These are phyloP conservation scores for Babesia microti DNA, from an alignment of 169 alveolate species.

Conservation along the genomic window DNA sequence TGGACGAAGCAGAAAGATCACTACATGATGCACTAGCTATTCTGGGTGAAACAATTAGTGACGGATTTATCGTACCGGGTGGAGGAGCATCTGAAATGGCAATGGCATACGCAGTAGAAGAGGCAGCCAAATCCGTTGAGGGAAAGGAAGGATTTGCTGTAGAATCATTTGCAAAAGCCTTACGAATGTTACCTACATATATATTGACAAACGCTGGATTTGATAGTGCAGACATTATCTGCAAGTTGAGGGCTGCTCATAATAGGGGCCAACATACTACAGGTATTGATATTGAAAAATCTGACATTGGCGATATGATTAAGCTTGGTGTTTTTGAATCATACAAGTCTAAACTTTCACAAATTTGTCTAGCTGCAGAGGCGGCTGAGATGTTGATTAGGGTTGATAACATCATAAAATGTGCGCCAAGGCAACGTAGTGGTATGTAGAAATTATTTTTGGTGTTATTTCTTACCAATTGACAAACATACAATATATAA, in stretches of 20 bases:
- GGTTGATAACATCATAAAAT: slow-evolving; percentile 94
- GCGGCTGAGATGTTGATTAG: slow-evolving; percentile 98
- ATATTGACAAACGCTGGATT: slow-evolving; percentile 95
- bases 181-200: slow-evolving; percentile 92
- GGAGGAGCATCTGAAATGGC: slow-evolving; percentile 97
- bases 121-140: slow-evolving; percentile 80
- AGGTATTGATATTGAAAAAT: slow-evolving; percentile 86
- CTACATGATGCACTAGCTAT: slow-evolving; percentile 99
- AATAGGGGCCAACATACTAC: slow-evolving; percentile 76
- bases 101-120: slow-evolving; percentile 95
- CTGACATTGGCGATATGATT: slow-evolving; percentile 86
- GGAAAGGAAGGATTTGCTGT: slow-evolving; percentile 95
- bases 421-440: slow-evolving; percentile 93
- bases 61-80: slow-evolving; percentile 87
- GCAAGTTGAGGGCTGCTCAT: slow-evolving; percentile 90
- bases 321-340: slow-evolving; percentile 92
- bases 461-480: too few species aligned
- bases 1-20: slow-evolving; percentile 98
- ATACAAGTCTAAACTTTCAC: slow-evolving; percentile 89
- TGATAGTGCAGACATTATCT: slow-evolving; percentile 94
- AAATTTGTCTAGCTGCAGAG: slow-evolving; percentile 93
- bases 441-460: slow-evolving; percentile 38
- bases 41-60: slow-evolving; percentile 85
- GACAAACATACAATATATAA: too few species aligned
- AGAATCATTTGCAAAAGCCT: slow-evolving; percentile 95